phyloP scores from a whole-genome alignment of 805 yeast species.

The Zygosaccharomyces pseudorouxii region DNA sequence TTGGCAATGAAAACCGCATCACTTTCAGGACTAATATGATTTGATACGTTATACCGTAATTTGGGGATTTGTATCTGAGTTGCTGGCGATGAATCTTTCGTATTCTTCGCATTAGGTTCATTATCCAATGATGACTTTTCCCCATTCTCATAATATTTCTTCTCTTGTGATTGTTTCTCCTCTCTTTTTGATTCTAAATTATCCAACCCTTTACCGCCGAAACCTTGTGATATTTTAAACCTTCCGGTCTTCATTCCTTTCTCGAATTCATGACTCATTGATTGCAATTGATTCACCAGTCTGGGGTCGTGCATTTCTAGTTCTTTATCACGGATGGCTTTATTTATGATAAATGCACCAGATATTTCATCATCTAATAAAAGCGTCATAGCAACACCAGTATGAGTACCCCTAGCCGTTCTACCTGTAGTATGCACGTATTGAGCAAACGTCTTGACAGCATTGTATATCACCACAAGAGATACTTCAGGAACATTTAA shows the following conservation, averaged over 20 bases:
- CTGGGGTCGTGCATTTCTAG: constrained; percentile 40
- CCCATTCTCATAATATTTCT: constrained; percentile 14
- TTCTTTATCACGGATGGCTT: constrained; percentile 46
- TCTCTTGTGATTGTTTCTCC: constrained; percentile 23
- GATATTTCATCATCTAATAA: constrained; percentile 60
- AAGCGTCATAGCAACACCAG: constrained; percentile 74
- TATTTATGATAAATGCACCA: constrained; percentile 53
- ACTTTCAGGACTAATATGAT: constrained; percentile 55
- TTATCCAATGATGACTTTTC: constrained; percentile 10
- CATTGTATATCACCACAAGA: constrained; percentile 74
- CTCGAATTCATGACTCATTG: constrained; percentile 52
- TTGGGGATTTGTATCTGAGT: constrained; percentile 31
- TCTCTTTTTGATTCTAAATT: constrained; percentile 53
- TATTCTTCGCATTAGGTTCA: constrained; percentile 11
- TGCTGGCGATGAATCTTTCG: constrained; percentile 11
- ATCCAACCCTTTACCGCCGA: constrained; percentile 89
- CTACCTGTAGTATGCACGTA: constrained; percentile 95
- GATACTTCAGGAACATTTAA: constrained; percentile 84
- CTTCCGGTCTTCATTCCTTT: constrained; percentile 63
- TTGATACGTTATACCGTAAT: constrained; percentile 48
- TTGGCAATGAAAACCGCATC: constrained; percentile 56
- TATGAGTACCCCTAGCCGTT: constrained; percentile 86
- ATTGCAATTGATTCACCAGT: constrained; percentile 36
- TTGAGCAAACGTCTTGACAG: constrained; percentile 88
- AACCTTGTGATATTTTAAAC: constrained; percentile 65